Percentiles rank a stretch among this genome's conserved stretches.
Conservation (phyloP, 2,329 filamentous ascomycete species). For the Trichoderma brevicompactum region DNA sequence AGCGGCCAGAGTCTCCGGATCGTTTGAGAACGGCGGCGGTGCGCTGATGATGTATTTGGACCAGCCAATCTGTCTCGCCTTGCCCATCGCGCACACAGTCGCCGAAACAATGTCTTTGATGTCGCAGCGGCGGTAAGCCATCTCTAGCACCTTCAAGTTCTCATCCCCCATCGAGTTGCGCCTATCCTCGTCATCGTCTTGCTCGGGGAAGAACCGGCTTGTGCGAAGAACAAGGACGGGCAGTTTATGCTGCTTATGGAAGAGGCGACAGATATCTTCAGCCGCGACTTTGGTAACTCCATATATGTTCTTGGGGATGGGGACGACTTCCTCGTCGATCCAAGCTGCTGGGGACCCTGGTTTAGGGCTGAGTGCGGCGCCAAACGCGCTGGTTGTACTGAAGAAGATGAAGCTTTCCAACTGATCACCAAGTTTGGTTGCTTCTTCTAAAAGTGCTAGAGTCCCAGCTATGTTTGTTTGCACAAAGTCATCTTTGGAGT, state of each 20-base stretch:
- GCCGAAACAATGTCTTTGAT: conserved; percentile 51
- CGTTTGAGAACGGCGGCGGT: conserved; percentile 46
- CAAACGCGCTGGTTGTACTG: conserved; percentile 53
- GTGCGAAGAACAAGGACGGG: conserved; percentile 52
- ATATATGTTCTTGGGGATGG: conserved; percentile 54
- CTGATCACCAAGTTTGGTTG: conserved; percentile 34
- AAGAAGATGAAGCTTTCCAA: conserved; percentile 51
- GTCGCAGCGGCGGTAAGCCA: conserved; percentile 51
- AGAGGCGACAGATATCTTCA: conserved; percentile 52
- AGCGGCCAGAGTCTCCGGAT: conserved; percentile 38
- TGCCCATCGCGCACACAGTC: conserved; percentile 45
- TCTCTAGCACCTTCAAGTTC: conserved; percentile 55
- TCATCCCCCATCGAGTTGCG: conserved; percentile 44
- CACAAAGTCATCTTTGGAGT: conserved; percentile 50
- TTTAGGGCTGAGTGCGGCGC: conserved; percentile 45
- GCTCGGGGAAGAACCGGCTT: conserved; percentile 55
- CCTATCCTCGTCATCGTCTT: conserved; percentile 50
- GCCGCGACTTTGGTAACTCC: conserved; percentile 54
- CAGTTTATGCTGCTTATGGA: conserved; percentile 46
- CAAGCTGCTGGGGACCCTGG: conserved; percentile 47
- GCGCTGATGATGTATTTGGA: conserved; percentile 51
- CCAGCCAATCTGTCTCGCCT: conserved; percentile 42
- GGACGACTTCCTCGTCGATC: conserved; percentile 49
- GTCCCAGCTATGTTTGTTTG: conserved; percentile 53
- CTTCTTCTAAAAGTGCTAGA: conserved; percentile 47